Evolutionary conservation across 257 asterid species (phyloP).

Genomic region (Solanum medicagineum): DNA sequence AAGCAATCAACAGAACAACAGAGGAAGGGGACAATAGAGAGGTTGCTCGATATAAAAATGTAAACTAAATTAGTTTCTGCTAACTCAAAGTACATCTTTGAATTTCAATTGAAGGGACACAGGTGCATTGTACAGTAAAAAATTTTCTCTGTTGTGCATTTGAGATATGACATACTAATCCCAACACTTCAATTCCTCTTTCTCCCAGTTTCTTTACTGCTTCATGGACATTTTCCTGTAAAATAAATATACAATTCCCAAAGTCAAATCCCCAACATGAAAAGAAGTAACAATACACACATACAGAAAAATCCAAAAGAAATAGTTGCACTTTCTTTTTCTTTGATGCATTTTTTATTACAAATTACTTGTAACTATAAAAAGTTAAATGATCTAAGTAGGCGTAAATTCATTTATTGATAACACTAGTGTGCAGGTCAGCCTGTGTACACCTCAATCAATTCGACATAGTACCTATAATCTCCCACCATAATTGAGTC

Average conservation of each 20-base stretch:
- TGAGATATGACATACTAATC: conserved; percentile 83
- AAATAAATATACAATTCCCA: not conserved
- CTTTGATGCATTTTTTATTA: not conserved
- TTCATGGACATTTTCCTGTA: conserved; percentile 80
- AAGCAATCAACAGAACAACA: too few relatives aligned
- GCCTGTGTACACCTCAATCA: not conserved
- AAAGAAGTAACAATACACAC: not conserved
- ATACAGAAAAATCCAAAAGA: not conserved
- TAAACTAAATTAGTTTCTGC: not conserved
- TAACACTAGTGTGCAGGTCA: not conserved
- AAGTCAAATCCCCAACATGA: not conserved
- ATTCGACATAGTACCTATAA: not conserved
- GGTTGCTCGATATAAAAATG: too few relatives aligned
- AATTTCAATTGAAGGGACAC: too few relatives aligned
- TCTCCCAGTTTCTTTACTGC: conserved; percentile 59
- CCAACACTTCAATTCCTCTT: conserved; percentile 55
- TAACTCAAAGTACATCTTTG: not conserved
- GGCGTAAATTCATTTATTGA: not conserved
- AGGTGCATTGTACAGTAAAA: not conserved
- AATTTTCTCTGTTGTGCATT: conserved; percentile 66
- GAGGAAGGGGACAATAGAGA: too few relatives aligned
- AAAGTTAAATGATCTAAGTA: not conserved
- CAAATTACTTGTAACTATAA: not conserved
- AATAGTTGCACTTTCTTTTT: not conserved
- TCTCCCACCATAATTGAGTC: not conserved